Base-by-base conservation (phyloP, 2,329 filamentous ascomycete genomes). In the Dryadomyces sulphureus region DNA sequence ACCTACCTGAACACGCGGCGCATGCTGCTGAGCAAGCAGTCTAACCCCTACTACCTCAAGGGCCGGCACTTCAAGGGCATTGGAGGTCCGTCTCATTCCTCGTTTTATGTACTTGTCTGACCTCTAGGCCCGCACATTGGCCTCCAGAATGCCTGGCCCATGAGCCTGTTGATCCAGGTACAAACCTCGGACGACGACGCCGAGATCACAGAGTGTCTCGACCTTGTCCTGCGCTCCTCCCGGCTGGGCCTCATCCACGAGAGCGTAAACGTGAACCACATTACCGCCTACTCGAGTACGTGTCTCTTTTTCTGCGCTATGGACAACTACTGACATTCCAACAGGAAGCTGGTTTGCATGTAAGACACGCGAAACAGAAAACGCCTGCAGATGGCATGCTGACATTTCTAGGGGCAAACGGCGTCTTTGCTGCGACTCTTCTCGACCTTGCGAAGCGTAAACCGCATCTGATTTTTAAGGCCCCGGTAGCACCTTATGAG, bases 81-180 rank as follows among this genome's bases (percentile, higher is more conserved):
- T 54, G 92, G 92, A 55, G 92, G 88, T 79, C 60, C 58, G 71
- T 57, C 2, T n/a, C 32, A 9, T n/a, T 22, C 22, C 7, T 24
- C 11, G 9, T 41, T 8, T 41, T 35, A 7, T 20, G 16, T 22
- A 8, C 11, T 11, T 12, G 17, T 41, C 43, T 39, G 17, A 43
- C 24, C 19, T 12, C 25, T 24, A 69, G 75, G 75, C 5, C 76
- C 75, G 7, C 77, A 79, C 57, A 83, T 95, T 53, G 92, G 92
- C 0, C 66, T 94, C n/a, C 68, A 76, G 55, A 85, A 94, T 54
- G 92, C 90, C 7, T 98, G 92, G 92, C 92, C 92, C 0, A 96
- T 98, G 88, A 92, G 85, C 59, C 67, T 95, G 51, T 70, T 98
- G 8, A 76, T 95, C 19, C 89, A 95, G 62, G 87, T 86, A 3